Evolutionary conservation across 148 eudicot species (phyloP).

Genomic region (Gaultheria prostrata): DNA sequence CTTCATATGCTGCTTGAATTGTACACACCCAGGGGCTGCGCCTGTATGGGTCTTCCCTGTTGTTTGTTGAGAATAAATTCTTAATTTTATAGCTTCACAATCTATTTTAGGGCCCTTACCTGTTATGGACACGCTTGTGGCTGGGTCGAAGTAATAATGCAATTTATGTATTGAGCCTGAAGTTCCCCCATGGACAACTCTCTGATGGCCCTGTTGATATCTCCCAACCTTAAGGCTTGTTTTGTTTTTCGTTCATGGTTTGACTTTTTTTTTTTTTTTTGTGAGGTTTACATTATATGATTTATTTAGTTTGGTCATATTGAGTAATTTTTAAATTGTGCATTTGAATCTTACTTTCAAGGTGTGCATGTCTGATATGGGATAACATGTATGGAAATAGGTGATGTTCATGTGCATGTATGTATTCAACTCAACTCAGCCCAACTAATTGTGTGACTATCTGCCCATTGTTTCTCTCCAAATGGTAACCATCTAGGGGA

Average conservation of each 20-base stretch:
- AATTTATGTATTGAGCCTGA: not conserved
- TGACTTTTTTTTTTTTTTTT: not conserved
- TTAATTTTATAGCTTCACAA: not conserved
- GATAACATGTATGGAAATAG: not conserved
- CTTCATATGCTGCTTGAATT: conserved; percentile 76
- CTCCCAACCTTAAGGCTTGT: not conserved
- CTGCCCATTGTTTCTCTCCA: not conserved
- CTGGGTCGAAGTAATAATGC: conserved; percentile 4
- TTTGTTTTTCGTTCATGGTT: not conserved
- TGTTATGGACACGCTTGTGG: not conserved
- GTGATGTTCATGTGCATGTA: not conserved
- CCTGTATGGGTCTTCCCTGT: conserved; percentile 54
- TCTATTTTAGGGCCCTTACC: not conserved
- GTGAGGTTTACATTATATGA: not conserved
- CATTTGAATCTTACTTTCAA: not conserved
- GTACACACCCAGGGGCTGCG: conserved; percentile 83
- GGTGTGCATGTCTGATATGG: not conserved
- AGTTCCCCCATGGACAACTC: not conserved
- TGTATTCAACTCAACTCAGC: not conserved
- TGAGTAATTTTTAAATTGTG: not conserved
- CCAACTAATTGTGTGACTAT: not conserved
- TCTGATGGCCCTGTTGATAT: not conserved
- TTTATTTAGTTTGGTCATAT: not conserved
- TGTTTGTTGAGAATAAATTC: conserved; percentile 1
- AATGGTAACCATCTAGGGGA: not conserved